Evolutionary conservation across 2,329 filamentous ascomycete species (phyloP), one percentile per base, ranked within the genome.

Genomic region (Blumeria hordei): DNA sequence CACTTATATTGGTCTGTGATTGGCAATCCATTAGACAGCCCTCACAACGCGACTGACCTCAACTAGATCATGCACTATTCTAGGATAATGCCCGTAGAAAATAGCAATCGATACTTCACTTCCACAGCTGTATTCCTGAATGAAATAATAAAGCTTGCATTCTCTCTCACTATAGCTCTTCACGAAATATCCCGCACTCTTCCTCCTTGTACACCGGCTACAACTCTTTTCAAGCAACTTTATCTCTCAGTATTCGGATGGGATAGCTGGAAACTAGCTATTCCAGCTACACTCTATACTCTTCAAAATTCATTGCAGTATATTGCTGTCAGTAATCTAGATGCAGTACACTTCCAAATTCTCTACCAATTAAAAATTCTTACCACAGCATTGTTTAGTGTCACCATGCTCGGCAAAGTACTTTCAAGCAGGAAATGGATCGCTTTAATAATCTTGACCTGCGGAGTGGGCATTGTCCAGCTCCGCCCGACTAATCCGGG

Each of bases 271-370:
- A 94, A 94, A 68, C 71, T 98, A 59, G 87, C 86, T 8, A 80
- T 96, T 44, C 92, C 90, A 0, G 92, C 90, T 3, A 75, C 80
- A 4, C 73, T 96, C 1, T 96, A 94, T 66, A 94, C 90, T 0
- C 67, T 95, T 33, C 87, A 95, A 63, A 96, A 95, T 64, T 84
- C 85, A n/a, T 70, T 96, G 55, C 87, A 95, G 67, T 98, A 95
- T 64, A 77, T 93, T 54, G 90, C 87, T 1, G 79, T 95, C 10
- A 87, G 85, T 58, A 95, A 96, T 61, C 68, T 96, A 62, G 87
- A 94, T 63, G 85, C 90, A 0, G 87, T 92, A 4, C 88, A 90
- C 55, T 96, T 95, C 65, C 88, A 95, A 67, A 81, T 94, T 57
- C 78, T 92, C 32, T 94, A 92, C 66, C 90, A 98, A 69, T 73